These are phyloP conservation scores for Aspergillus campestris DNA, from an alignment of 495 filamentous ascomycete genomes.

Conservation along the genomic window DNA sequence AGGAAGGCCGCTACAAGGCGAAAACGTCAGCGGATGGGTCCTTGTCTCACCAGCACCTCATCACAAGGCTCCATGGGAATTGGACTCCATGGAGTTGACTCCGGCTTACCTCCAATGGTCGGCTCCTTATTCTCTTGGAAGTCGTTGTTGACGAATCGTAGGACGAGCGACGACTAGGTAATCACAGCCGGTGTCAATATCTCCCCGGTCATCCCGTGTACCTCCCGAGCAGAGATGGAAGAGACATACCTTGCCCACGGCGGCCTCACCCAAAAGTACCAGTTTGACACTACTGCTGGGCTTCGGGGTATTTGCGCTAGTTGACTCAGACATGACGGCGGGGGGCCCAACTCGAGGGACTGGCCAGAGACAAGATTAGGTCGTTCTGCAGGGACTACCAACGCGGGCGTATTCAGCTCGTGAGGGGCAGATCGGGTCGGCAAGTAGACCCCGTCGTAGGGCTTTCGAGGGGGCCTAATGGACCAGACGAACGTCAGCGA, in stretches of 20 bases:
- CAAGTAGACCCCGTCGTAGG: conserved; percentile 1
- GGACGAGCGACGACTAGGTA: conserved; percentile 83
- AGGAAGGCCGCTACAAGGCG: conserved; percentile 74
- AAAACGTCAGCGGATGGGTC: background rate
- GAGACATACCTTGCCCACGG: conserved; percentile 83
- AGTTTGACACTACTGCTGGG: conserved; percentile 99
- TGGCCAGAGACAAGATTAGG: conserved; percentile 16
- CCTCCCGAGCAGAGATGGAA: conserved; percentile 7
- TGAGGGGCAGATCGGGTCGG: conserved; percentile 8
- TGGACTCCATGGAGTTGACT: no score
- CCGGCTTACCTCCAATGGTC: conserved; percentile 82
- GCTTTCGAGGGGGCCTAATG: conserved; percentile 15
- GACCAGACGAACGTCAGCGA: conserved; percentile 9
- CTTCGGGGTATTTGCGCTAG: conserved; percentile 61
- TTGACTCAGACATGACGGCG: conserved; percentile 36
- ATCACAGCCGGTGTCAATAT: conserved; percentile 6
- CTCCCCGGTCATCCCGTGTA: conserved; percentile 11
- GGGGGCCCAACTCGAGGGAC: conserved; percentile 11
- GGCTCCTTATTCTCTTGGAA: conserved; percentile 99
- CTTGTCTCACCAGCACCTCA: no score
- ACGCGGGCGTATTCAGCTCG: conserved; percentile 20
- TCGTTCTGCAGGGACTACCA: conserved; percentile 26
- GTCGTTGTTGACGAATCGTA: conserved; percentile 99
- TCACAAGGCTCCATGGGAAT: no score
- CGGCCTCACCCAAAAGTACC: conserved; percentile 91